Evolutionary conservation across 129 eudicot genomes (phyloP).

Genomic region (Arctium lappa): DNA sequence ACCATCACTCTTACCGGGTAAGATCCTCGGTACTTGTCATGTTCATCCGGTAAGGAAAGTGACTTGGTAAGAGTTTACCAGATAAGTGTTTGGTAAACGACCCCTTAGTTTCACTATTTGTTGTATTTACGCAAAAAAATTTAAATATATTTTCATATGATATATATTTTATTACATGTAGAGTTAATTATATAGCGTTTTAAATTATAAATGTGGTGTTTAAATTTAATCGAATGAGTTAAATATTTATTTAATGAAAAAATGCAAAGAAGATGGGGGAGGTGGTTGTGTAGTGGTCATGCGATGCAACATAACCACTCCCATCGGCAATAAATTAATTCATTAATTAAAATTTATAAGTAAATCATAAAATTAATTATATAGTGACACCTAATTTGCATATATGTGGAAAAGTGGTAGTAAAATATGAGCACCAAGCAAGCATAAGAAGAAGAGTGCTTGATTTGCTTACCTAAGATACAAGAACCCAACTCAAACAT

Average conservation of each 20-base stretch:
- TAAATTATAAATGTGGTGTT: neutral
- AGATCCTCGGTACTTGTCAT: no score
- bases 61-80: no score
- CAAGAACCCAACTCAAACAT: conserved; percentile 26
- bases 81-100: no score
- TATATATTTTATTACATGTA: neutral
- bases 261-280: conserved; percentile 45
- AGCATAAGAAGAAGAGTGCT: conserved; percentile 15
- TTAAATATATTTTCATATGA: no score
- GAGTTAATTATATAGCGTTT: no score
- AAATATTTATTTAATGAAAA: neutral
- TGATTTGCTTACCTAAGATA: conserved; percentile 27
- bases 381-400: conserved; percentile 23
- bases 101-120: no score
- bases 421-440: conserved; percentile 7
- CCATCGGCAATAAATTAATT: conserved; percentile 1
- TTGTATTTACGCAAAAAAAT: no score
- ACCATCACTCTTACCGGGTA: no score
- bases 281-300: conserved; percentile 46
- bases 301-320: conserved; percentile 43
- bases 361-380: neutral
- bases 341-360: neutral
- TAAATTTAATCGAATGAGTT: neutral
- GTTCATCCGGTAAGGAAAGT: no score
- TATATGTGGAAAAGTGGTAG: conserved; percentile 18